These are phyloP conservation scores for Ricinus communis DNA, from an alignment of 345 rosid genomes.

Conservation along the genomic window DNA sequence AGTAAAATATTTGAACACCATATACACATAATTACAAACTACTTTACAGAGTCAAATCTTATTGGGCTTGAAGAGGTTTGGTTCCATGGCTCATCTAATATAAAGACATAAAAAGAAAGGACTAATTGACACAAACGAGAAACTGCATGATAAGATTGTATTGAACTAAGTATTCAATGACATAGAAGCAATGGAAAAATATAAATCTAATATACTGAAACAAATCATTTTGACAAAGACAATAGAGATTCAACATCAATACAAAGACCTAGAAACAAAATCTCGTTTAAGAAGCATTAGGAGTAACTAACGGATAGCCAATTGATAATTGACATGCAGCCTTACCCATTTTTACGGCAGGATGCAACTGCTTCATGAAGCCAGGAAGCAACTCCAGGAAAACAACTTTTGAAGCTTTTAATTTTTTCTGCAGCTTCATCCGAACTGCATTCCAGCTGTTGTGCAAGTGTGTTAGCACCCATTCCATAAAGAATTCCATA, in stretches of 20 bases:
- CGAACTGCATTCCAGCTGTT: constrained; percentile 77
- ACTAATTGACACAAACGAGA: neutral
- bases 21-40: neutral
- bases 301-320: neutral
- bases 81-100: neutral
- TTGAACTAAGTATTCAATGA: neutral
- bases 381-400: constrained; percentile 90
- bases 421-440: constrained; percentile 88
- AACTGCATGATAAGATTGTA: neutral
- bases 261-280: neutral
- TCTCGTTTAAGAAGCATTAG: neutral
- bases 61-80: neutral
- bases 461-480: constrained; percentile 88
- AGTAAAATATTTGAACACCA: neutral
- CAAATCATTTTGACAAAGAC: neutral
- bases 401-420: constrained; percentile 69
- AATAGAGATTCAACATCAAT: neutral
- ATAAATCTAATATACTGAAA: neutral
- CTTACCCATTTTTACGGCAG: constrained; percentile 79
- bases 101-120: neutral
- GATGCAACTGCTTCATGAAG: constrained; percentile 60
- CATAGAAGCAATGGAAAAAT: neutral
- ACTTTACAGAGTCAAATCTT: neutral
- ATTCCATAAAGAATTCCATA: constrained; percentile 98
- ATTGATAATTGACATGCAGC: neutral